Base-by-base conservation (phyloP, 2,329 filamentous ascomycete genomes). In the Pseudogymnoascus sp. region DNA sequence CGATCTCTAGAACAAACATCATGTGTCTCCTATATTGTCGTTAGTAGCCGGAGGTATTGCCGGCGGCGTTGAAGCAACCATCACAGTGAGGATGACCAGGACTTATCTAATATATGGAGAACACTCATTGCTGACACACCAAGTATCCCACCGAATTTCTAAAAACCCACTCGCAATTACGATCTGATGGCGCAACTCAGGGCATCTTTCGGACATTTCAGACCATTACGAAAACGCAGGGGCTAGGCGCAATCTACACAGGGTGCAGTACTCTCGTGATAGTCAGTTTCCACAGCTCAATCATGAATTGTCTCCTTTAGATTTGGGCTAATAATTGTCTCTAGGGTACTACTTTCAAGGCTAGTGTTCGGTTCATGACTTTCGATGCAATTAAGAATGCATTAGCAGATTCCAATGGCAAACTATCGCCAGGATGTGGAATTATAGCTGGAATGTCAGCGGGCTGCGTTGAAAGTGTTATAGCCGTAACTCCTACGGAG, bases 401-500 rank as follows among this genome's bases (percentile, higher is more conserved):
- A 0, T 66, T 77, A 0, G 81, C 81, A 67, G 78, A 81, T 61
- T 76, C 81, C 5, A 79, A 79, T 2, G 82, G 82, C 0, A 78
- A 75, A 1, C 70, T 86, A 6, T 80, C 81, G 0, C 76, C 82
- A 0, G 65, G 75, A 0, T 73, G 79, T 2, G 84, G 81, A 26
- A 74, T 87, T 5, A 67, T 81, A 0, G 83, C 82, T 5, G 84
- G 84, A 6, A 85, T 86, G 81, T 72, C 76, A 1, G 80, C 82
- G 0, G 84, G 84, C 0, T 76, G 81, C 1, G 77, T 83, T 0
- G 83, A 84, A 38, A 82, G 79, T 58, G 74, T 83, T 0, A 76
- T 81, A 13, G 83, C 82, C 2, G 83, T 87, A 1, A 88, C 84
- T 1, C 84, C 84, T 0, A 85, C 82, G 0, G 84, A 88, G 66